These are phyloP conservation scores for Boehmeria nivea DNA, from an alignment of 306 rosid species.

Conservation along the genomic window DNA sequence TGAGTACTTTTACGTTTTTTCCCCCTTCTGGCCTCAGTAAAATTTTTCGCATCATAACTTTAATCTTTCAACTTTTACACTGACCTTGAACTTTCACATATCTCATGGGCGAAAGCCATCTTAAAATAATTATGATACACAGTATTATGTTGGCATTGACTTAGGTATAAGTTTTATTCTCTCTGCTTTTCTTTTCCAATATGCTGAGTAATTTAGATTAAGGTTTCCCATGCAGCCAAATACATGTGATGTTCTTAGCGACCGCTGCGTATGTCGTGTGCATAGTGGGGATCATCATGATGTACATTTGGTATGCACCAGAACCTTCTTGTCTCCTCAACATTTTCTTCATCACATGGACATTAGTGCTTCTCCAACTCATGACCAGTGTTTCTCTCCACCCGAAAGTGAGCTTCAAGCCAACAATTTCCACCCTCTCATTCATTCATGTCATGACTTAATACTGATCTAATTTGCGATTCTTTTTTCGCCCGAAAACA, in stretches of 20 bases:
- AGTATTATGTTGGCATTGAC: neutral
- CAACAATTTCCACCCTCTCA: neutral
- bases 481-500: constrained; percentile 29
- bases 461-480: constrained; percentile 8
- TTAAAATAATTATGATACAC: no score
- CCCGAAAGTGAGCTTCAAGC: constrained; percentile 56
- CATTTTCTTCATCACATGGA: constrained; percentile 88
- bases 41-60: no score
- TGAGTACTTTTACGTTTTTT: no score
- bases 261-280: constrained; percentile 62
- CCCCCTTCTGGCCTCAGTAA: no score
- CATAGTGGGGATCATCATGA: constrained; percentile 66
- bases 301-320: constrained; percentile 95
- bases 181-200: neutral
- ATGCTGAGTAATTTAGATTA: constrained; percentile 11
- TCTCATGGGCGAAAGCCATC: no score
- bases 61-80: no score
- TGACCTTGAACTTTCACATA: no score
- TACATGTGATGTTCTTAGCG: constrained; percentile 70
- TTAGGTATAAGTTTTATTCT: neutral
- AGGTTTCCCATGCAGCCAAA: constrained; percentile 55
- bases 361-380: constrained; percentile 83
- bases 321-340: constrained; percentile 82
- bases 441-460: constrained; percentile 12
- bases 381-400: constrained; percentile 92